These are phyloP conservation scores for Phytophthora macrochlamydospora DNA, from an alignment of 352 stramenopile genomes.

Conservation along the genomic window DNA sequence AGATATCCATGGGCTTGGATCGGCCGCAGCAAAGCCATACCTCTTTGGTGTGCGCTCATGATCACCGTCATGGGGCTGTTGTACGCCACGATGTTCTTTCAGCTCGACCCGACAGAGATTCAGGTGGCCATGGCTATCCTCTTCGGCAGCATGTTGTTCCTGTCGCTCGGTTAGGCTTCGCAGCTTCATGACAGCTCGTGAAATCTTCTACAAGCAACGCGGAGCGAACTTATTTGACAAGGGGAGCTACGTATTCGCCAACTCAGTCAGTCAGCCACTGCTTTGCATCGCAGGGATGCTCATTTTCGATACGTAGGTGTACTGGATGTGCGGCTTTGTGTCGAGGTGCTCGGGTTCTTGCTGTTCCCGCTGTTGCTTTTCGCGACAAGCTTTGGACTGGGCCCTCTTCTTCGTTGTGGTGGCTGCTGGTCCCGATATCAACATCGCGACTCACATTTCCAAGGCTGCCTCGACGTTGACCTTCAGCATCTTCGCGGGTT, in stretches of 20 bases:
- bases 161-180: slow-evolving; percentile 17
- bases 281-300: slow-evolving; percentile 44
- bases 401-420: background rate
- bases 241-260: slow-evolving; percentile 23
- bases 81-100: slow-evolving; percentile 3
- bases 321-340: slow-evolving; percentile 2
- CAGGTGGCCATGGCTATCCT: slow-evolving; percentile 59
- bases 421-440: background rate
- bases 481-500: slow-evolving; percentile 9
- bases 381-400: slow-evolving; percentile 20
- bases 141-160: slow-evolving; percentile 68
- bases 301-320: slow-evolving; percentile 59
- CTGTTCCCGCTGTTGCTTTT: slow-evolving; percentile 24
- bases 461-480: background rate
- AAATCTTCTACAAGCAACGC: background rate
- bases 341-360: background rate
- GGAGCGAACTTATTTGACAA: background rate
- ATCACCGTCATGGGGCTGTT: slow-evolving; percentile 36
- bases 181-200: background rate
- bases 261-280: slow-evolving; percentile 25
- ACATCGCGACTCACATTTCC: background rate
- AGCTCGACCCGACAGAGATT: slow-evolving; percentile 19
- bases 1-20: slow-evolving; percentile 11
- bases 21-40: slow-evolving; percentile 51
- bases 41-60: slow-evolving; percentile 38